Conservation (phyloP, 345 rosid genomes). For the Cardamine resedifolia region DNA sequence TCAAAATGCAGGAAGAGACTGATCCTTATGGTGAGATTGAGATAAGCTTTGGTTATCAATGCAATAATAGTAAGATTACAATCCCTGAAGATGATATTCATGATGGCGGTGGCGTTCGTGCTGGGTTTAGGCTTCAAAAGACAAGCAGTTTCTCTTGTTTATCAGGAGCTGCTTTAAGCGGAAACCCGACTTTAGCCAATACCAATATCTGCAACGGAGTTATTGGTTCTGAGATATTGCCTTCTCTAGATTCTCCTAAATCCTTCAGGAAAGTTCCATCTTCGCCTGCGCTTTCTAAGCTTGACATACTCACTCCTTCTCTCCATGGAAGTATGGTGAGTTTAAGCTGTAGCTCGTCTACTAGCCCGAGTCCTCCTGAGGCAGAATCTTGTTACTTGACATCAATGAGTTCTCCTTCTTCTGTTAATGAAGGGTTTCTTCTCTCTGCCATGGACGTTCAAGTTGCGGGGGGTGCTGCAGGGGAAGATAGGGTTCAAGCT, state of each 20-base stretch:
- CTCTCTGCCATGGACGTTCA: slow-evolving; percentile 70
- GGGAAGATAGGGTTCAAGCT: slow-evolving; percentile 97
- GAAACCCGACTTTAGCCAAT: slow-evolving; percentile 93
- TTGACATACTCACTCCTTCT: slow-evolving; percentile 86
- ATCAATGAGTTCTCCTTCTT: slow-evolving; percentile 62
- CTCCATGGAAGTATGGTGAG: slow-evolving; percentile 74
- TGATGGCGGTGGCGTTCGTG: slow-evolving; percentile 36
- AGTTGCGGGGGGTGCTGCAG: slow-evolving; percentile 99
- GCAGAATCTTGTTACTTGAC: slow-evolving; percentile 57
- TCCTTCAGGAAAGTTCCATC: slow-evolving; percentile 81
- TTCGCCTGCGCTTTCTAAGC: slow-evolving; percentile 70
- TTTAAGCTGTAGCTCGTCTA: slow-evolving; percentile 78
- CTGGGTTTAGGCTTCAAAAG: slow-evolving; percentile 50
- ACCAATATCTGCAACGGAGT: slow-evolving; percentile 91
- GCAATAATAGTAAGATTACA: slow-evolving; percentile 42
- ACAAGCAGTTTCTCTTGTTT: slow-evolving; percentile 83
- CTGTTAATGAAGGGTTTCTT: slow-evolving; percentile 57
- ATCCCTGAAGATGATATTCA: slow-evolving; percentile 26
- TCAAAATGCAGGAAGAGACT: slow-evolving; percentile 47
- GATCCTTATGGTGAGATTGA: slow-evolving; percentile 70
- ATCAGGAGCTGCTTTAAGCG: slow-evolving; percentile 96
- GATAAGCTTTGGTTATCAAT: slow-evolving; percentile 91
- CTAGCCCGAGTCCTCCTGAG: slow-evolving; percentile 60
- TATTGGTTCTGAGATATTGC: slow-evolving; percentile 85
- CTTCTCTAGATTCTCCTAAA: slow-evolving; percentile 81